phyloP scores from a whole-genome alignment of 352 stramenopile genomes.

The Aphanomyces stellatus region DNA sequence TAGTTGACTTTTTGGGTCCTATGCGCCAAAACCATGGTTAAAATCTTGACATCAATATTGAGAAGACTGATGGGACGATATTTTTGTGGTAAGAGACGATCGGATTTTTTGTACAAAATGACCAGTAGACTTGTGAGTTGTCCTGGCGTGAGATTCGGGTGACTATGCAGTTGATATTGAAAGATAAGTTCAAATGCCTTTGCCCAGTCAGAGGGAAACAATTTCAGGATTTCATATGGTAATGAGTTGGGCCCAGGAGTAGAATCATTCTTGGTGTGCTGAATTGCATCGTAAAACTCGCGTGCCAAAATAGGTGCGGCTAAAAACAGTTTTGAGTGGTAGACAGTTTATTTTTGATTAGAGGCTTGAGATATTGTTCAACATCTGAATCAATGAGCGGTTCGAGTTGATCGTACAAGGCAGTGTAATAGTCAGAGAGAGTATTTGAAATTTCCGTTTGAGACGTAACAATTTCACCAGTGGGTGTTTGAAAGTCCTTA shows the following conservation, averaged over 20 bases:
- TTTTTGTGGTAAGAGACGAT: not conserved
- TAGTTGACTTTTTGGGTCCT: not conserved
- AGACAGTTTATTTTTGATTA: not conserved
- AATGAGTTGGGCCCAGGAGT: not conserved
- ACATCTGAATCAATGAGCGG: not conserved
- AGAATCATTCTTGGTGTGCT: not conserved
- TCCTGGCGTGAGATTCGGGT: not conserved
- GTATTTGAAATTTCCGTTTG: not conserved
- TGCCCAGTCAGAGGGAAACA: not conserved
- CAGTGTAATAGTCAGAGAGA: not conserved
- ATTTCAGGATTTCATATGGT: not conserved
- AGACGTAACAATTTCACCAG: not conserved
- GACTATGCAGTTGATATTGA: not conserved
- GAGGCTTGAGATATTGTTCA: not conserved
- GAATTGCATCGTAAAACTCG: not conserved
- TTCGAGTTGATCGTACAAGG: not conserved
- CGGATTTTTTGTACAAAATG: not conserved
- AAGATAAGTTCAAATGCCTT: not conserved
- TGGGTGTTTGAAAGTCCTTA: not conserved
- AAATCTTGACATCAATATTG: not conserved
- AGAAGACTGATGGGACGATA: not conserved
- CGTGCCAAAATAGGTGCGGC: not conserved
- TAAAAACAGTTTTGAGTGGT: not conserved
- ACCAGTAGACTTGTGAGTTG: not conserved
- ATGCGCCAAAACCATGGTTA: not conserved